These are phyloP conservation scores for Nigrospora osmanthi DNA, from an alignment of 2,329 filamentous ascomycete species.

Conservation along the genomic window DNA sequence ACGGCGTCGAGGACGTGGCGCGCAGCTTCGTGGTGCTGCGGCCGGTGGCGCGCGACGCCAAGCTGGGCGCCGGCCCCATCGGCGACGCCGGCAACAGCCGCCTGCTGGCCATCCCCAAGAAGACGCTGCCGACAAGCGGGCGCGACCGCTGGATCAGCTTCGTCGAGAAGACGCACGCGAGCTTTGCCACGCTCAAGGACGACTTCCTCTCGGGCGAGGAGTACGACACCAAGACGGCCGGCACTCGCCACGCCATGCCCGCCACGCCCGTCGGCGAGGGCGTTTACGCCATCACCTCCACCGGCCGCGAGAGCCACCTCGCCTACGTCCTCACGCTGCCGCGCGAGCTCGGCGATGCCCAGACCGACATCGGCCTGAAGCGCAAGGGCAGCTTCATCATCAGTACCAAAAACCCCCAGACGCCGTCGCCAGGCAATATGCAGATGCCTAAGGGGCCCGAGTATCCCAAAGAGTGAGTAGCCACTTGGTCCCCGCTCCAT, in stretches of 20 bases:
- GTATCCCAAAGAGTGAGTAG: constrained; percentile 60
- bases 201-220: constrained; percentile 59
- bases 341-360: constrained; percentile 59
- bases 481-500: not conserved
- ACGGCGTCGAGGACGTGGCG: constrained; percentile 63
- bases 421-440: constrained; percentile 55
- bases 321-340: constrained; percentile 76
- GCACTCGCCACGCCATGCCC: constrained; percentile 59
- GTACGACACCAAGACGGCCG: constrained; percentile 70
- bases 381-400: constrained; percentile 70
- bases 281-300: constrained; percentile 73
- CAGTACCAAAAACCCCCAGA: constrained; percentile 72
- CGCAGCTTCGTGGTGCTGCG: constrained; percentile 75
- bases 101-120: constrained; percentile 75
- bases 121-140: constrained; percentile 63
- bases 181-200: constrained; percentile 63
- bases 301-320: constrained; percentile 65
- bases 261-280: constrained; percentile 76
- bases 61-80: constrained; percentile 46
- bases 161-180: constrained; percentile 65
- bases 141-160: constrained; percentile 72
- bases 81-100: constrained; percentile 54
- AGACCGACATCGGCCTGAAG: constrained; percentile 65
- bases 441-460: constrained; percentile 57
- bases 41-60: constrained; percentile 62